Evolutionary conservation across 179 eudicot genomes (phyloP).

Genomic region (Patellifolia procumbens): DNA sequence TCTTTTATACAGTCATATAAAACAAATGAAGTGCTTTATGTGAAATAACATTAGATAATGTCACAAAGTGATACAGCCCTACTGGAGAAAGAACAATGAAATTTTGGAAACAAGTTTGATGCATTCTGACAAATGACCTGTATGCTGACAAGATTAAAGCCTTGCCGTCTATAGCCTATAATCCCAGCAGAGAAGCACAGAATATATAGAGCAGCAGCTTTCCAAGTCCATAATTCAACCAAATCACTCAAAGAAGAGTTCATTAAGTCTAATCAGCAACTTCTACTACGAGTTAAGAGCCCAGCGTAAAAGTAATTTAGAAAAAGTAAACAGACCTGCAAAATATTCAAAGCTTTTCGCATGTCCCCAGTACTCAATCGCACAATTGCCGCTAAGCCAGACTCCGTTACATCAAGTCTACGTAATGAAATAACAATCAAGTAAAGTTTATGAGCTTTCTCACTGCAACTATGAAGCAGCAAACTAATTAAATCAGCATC

Average conservation of each 20-base stretch:
- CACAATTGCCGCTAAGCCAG: constrained; percentile 83
- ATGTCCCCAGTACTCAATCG: constrained; percentile 94
- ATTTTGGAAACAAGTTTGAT: too few relatives aligned
- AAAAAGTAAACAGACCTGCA: constrained; percentile 59
- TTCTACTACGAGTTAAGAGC: background rate
- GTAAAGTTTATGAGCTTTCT: background rate
- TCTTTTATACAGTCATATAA: too few relatives aligned
- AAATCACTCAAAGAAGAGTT: background rate
- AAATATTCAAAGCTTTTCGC: constrained; percentile 93
- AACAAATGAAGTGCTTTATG: too few relatives aligned
- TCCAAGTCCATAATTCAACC: background rate
- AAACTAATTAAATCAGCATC: background rate
- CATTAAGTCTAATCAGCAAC: background rate
- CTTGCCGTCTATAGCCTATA: background rate
- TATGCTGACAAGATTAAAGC: background rate
- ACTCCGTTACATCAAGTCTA: constrained; percentile 87
- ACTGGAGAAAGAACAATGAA: too few relatives aligned
- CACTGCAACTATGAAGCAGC: background rate
- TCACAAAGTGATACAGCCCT: too few relatives aligned
- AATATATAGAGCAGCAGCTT: background rate
- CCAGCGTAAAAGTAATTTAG: background rate
- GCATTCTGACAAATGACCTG: background rate
- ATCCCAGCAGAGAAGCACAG: background rate
- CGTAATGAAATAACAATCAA: constrained; percentile 6
- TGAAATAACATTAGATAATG: too few relatives aligned